These are phyloP conservation scores for Dothistroma pini DNA, from an alignment of 2,329 filamentous ascomycete species.

Conservation along the genomic window DNA sequence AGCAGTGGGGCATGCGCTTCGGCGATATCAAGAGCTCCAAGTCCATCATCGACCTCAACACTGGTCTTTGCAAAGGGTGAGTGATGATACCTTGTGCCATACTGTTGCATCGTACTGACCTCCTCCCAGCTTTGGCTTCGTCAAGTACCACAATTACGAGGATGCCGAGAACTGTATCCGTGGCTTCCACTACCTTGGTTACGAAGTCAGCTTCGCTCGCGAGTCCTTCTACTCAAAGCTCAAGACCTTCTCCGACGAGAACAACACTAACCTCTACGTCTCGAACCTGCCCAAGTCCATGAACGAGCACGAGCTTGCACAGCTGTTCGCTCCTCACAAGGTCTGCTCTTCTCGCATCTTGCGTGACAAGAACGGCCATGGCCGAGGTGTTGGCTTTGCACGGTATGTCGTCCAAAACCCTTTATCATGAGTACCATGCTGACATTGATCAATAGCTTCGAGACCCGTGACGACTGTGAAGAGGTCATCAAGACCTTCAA, in stretches of 20 bases:
- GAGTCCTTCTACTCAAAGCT: constrained; percentile 97
- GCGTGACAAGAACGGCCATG: constrained; percentile 84
- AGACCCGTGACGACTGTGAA: constrained; percentile 83
- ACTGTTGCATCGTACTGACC: constrained; percentile 30
- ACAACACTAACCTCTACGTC: constrained; percentile 94
- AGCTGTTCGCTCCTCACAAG: constrained; percentile 73
- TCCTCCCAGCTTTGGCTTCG: constrained; percentile 79
- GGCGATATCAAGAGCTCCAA: constrained; percentile 95
- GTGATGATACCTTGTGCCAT: constrained; percentile 28
- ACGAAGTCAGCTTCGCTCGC: constrained; percentile 97
- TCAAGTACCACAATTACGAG: constrained; percentile 83
- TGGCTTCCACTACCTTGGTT: constrained; percentile 89
- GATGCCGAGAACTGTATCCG: constrained; percentile 96
- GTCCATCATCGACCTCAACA: constrained; percentile 94
- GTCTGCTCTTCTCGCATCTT: constrained; percentile 95
- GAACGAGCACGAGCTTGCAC: constrained; percentile 80
- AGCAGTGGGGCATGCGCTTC: constrained; percentile 79
- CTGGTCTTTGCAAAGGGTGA: constrained; percentile 93
- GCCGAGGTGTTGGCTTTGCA: constrained; percentile 95
- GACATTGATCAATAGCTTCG: constrained; percentile 61
- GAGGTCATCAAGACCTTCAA: constrained; percentile 84
- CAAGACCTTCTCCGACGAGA: constrained; percentile 87
- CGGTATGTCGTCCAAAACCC: constrained; percentile 56
- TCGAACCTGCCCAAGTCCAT: constrained; percentile 91
- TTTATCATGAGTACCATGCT: constrained; percentile 13